These are phyloP conservation scores for Porphyrellus sp. DNA, from an alignment of 1,284 basidiomycete genomes.

Conservation along the genomic window DNA sequence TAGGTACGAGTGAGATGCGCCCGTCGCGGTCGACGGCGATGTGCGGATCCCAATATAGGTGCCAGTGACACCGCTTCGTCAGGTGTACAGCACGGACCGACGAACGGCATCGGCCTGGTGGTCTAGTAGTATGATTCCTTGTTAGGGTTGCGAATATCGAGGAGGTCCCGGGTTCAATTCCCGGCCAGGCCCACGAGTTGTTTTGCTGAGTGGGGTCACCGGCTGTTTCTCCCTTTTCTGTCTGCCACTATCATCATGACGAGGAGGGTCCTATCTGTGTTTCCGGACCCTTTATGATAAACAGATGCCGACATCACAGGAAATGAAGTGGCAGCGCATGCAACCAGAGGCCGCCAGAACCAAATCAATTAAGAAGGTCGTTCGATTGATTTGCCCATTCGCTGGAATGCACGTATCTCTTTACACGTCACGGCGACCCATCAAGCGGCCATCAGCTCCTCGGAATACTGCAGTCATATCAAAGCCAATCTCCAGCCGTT, in stretches of 20 bases:
- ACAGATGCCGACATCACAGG: conserved; percentile 13
- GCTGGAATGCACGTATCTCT: conserved; percentile 35
- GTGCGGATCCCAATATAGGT: background rate
- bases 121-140: conserved; percentile 75
- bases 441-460: conserved; percentile 33
- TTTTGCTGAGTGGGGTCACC: background rate
- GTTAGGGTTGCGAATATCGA: conserved; percentile 54
- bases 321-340: conserved; percentile 18
- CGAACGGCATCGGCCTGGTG: conserved; percentile 48
- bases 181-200: conserved; percentile 61
- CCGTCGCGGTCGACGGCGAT: background rate
- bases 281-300: conserved; percentile 14
- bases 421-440: conserved; percentile 38
- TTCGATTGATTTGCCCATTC: conserved; percentile 31
- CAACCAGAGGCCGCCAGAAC: conserved; percentile 2
- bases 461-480: conserved; percentile 30
- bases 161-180: conserved; percentile 86
- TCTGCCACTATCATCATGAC: background rate
- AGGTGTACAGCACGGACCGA: background rate
- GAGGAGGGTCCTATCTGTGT: background rate
- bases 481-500: conserved; percentile 27
- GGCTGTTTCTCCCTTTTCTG: background rate
- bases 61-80: background rate
- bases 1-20: background rate
- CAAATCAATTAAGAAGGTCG: conserved; percentile 16